A percentile compares a stretch with the other conserved stretches of the same genome.
Evolutionary conservation across 2,329 filamentous ascomycete genomes (phyloP).

Genomic region (Apiospora saccharicola): DNA sequence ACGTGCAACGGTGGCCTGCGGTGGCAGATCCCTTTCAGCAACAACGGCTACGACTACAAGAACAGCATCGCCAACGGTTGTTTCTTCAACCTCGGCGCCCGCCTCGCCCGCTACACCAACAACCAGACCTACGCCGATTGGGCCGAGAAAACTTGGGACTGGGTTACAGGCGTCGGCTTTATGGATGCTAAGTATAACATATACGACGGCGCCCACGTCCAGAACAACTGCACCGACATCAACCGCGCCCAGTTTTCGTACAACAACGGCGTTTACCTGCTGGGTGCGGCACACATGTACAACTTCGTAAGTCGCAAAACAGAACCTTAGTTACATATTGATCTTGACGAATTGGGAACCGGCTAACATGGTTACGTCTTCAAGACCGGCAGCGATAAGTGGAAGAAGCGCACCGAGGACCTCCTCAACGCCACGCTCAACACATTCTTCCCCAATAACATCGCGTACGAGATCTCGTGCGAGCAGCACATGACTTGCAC

Average conservation of each 20-base stretch:
- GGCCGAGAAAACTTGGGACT: slow-evolving; percentile 67
- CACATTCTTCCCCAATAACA: slow-evolving; percentile 56
- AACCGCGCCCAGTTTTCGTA: slow-evolving; percentile 61
- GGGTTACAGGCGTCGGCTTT: slow-evolving; percentile 55
- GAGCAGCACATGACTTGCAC: slow-evolving; percentile 60
- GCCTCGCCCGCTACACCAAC: slow-evolving; percentile 68
- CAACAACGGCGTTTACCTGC: slow-evolving; percentile 59
- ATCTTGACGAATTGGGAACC: no score
- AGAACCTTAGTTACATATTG: background rate
- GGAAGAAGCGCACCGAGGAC: slow-evolving; percentile 56
- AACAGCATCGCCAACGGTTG: slow-evolving; percentile 55
- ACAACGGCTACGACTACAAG: slow-evolving; percentile 57
- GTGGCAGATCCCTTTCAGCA: slow-evolving; percentile 72
- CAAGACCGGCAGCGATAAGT: slow-evolving; percentile 48
- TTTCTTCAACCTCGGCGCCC: slow-evolving; percentile 60
- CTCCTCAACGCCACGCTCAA: slow-evolving; percentile 53
- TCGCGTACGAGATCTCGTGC: slow-evolving; percentile 64
- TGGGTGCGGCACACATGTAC: slow-evolving; percentile 51
- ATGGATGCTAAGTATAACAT: slow-evolving; percentile 55
- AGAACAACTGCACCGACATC: slow-evolving; percentile 54
- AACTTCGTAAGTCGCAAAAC: slow-evolving; percentile 46
- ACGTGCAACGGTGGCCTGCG: slow-evolving; percentile 69
- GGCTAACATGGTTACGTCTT: background rate
- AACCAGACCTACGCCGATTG: slow-evolving; percentile 70
- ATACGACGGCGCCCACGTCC: slow-evolving; percentile 58